A percentile compares a stretch with the other conserved stretches of the same genome.
phyloP scores from a whole-genome alignment of 1,284 basidiomycete species.

The Trichosporon sp. region DNA sequence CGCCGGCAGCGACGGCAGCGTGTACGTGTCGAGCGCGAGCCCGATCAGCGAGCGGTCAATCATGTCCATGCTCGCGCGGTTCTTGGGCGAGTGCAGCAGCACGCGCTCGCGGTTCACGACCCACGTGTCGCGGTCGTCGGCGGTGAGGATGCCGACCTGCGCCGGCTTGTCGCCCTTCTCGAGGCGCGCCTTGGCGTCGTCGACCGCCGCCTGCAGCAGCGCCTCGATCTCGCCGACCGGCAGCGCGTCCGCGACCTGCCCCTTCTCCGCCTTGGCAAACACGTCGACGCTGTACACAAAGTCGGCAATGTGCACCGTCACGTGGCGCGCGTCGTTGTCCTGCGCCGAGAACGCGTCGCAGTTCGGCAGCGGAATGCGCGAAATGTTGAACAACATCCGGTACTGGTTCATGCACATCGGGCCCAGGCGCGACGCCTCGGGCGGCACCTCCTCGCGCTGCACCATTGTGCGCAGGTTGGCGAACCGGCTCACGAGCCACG shows the following conservation, averaged over 20 bases:
- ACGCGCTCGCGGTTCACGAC: slow-evolving; percentile 69
- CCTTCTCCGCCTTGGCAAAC: slow-evolving; percentile 50
- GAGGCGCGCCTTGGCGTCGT: slow-evolving; percentile 62
- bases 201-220: slow-evolving; percentile 62
- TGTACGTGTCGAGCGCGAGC: slow-evolving; percentile 57
- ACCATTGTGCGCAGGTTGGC: slow-evolving; percentile 73
- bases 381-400: slow-evolving; percentile 66
- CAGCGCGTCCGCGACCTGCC: slow-evolving; percentile 43
- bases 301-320: slow-evolving; percentile 72
- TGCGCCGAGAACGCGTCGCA: slow-evolving; percentile 62
- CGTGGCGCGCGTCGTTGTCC: slow-evolving; percentile 57
- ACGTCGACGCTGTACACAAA: slow-evolving; percentile 78
- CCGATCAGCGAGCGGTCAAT: slow-evolving; percentile 74
- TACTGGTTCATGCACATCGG: slow-evolving; percentile 60
- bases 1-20: slow-evolving; percentile 46
- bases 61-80: slow-evolving; percentile 58
- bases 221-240: slow-evolving; percentile 61
- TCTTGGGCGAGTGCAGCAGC: slow-evolving; percentile 62
- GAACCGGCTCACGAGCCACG: slow-evolving; percentile 73
- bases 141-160: slow-evolving; percentile 68
- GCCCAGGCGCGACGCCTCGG: slow-evolving; percentile 55
- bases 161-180: slow-evolving; percentile 57
- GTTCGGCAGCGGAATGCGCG: slow-evolving; percentile 62
- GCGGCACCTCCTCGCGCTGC: slow-evolving; percentile 52
- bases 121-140: slow-evolving; percentile 81